Evolutionary conservation across 164 flowering plant species (phyloP), one percentile per base, ranked within the genome.

Genomic region (Nymphaea thermarum): DNA sequence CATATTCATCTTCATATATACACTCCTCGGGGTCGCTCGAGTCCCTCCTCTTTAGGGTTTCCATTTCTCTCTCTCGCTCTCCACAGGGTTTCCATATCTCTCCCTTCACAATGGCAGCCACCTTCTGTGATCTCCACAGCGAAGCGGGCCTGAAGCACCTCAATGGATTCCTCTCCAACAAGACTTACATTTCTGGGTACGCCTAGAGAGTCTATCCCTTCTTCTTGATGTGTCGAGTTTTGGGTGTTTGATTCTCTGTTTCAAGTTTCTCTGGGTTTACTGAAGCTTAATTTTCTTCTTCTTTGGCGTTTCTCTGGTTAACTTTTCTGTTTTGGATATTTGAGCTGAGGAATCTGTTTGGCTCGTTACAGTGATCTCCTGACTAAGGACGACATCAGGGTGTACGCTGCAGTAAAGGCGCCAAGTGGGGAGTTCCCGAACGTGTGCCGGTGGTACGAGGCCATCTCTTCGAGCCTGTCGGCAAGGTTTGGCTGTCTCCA

Each of bases 71-170:
- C 66, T 55, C 62, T 51, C 44, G 4, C 16, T 47, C 7, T 12
- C 65, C 17, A 43, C 45, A 51, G 57, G 57, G 57, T 51, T 51
- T 51, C 57, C 14, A 10, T 15, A 2, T n/a, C 53, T 55, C 43
- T 0, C 7, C 61, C 7, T 43, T 69, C 45, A 16, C 78, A 75
- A 86, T 90, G 98, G 96, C 96, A 7, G 62, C 86, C 43, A 76
- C 86, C 43, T 94, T 94, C 87, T 72, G 91, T 15, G 91, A 94
- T 87, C 96, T 94, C 68, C 90, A 89, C 83, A 79, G 88, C 0
- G 95, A 91, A 18, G 18, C 87, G 0, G 98, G 98, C 16, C 83
- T 94, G 68, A 87, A 91, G 65, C 75, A 88, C n/a, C 89, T 94
- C 15, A 88, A 94, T 3, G 84, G 72, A 2, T 81, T 71, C 70